Evolutionary conservation across 495 filamentous ascomycete genomes (phyloP).

Genomic region (Bombardia bombarda): DNA sequence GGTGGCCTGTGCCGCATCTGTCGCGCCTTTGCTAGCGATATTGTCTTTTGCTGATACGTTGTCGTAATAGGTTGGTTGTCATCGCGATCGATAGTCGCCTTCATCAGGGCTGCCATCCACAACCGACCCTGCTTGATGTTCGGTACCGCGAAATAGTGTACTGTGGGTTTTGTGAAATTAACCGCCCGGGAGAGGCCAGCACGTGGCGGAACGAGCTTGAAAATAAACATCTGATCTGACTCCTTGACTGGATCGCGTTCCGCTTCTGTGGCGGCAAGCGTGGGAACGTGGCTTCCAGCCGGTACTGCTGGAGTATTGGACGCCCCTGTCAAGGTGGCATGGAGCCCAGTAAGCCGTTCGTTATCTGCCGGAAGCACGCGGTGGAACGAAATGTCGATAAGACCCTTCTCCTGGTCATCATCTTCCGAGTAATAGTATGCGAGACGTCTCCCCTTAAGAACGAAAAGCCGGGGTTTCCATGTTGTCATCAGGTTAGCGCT

Average conservation of each 20-base stretch:
- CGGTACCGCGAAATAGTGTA: constrained; percentile 96
- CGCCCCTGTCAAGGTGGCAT: constrained; percentile 85
- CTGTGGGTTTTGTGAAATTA: constrained; percentile 92
- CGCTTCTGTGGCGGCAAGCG: constrained; percentile 37
- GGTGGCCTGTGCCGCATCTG: constrained; percentile 81
- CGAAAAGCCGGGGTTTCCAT: constrained; percentile 93
- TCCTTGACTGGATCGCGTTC: constrained; percentile 34
- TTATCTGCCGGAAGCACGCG: constrained; percentile 92
- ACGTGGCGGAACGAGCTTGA: constrained; percentile 93
- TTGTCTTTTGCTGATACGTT: constrained; percentile 93
- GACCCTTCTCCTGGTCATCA: constrained; percentile 83
- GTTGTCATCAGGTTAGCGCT: constrained; percentile 91
- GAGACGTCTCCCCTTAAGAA: constrained; percentile 80
- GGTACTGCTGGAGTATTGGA: constrained; percentile 69
- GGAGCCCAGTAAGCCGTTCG: constrained; percentile 79
- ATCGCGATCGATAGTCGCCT: constrained; percentile 96
- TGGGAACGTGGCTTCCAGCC: constrained; percentile 51
- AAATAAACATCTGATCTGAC: constrained; percentile 75
- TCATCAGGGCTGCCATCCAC: constrained; percentile 99
- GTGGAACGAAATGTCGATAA: constrained; percentile 97
- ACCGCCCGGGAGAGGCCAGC: constrained; percentile 82
- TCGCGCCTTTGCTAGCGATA: constrained; percentile 75
- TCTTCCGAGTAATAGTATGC: constrained; percentile 95
- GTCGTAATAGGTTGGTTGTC: constrained; percentile 67
- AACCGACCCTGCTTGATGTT: constrained; percentile 78